Conservation (phyloP, 139 green algal genomes). For the Pseudopediastrum boryanum region DNA sequence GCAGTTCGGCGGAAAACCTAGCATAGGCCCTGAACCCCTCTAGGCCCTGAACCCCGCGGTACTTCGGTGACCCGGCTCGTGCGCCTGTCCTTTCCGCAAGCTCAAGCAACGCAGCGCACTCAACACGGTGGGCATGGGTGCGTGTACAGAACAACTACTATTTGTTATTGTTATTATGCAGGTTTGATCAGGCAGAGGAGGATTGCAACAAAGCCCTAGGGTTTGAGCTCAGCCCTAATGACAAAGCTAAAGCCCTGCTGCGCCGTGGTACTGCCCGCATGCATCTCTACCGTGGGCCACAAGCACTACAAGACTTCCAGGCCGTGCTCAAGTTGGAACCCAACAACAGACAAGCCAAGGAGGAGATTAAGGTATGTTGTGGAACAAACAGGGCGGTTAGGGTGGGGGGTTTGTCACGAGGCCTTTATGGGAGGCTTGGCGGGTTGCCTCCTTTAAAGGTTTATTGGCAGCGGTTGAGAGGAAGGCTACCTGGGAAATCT, state of each 20-base stretch:
- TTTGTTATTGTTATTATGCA: too few species aligned
- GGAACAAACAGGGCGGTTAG: background rate
- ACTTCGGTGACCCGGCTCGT: too few species aligned
- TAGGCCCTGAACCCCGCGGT: too few species aligned
- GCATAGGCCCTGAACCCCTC: too few species aligned
- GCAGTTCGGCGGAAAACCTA: too few species aligned
- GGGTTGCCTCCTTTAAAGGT: background rate
- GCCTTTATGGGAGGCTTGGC: background rate
- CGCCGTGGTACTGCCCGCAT: constrained; percentile 54
- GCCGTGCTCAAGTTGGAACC: constrained; percentile 53
- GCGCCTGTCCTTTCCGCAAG: too few species aligned
- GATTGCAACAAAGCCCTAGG: constrained; percentile 61
- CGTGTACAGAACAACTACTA: too few species aligned
- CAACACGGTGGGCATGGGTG: too few species aligned
- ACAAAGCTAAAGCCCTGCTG: constrained; percentile 64
- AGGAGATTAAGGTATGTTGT: constrained; percentile 52
- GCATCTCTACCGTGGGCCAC: constrained; percentile 49
- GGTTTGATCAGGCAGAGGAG: constrained; percentile 57
- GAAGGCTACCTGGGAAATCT: background rate
- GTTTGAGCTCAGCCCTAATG: constrained; percentile 35
- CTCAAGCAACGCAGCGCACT: too few species aligned
- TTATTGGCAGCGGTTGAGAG: background rate
- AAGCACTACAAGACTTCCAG: constrained; percentile 53
- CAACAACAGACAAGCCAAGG: constrained; percentile 62
- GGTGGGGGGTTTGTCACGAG: background rate